Evolutionary conservation across 2,329 filamentous ascomycete species (phyloP), one percentile per base, ranked within the genome.

Genomic region (Mycocentrospora acerina): DNA sequence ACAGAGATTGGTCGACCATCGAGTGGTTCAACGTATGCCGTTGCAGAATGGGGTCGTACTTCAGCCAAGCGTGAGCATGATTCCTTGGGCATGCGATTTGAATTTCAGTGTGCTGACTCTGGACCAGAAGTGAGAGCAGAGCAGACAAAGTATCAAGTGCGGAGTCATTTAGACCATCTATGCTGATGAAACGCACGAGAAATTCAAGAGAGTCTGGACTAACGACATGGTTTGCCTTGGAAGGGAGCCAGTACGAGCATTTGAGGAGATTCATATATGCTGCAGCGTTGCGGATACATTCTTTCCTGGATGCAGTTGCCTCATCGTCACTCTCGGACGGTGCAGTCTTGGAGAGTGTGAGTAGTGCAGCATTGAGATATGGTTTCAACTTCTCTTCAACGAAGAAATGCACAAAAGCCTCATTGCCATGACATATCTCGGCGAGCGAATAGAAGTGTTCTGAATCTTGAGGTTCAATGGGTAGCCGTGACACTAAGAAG

Each of bases 171-270:
- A 64, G n/a, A 4, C 29, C 43, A 5, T 57, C 42, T 8, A 33
- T 24, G 7, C 56, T 55, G 25, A 63, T 17, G 12, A 59, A 56
- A 12, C 33, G 28, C 12, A 57, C 37, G 5, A 67, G 36, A 7
- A 50, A 9, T 11, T 42, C 24, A 8, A 57, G 28, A 11, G 48
- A 36, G n/a, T 37, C 32, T 2, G 45, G 42, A 12, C 42, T 44
- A 10, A 64, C 38, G 22, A 54, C 49, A 26, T 64, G 59, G 11
- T 42, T 31, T 17, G 39, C 37, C 7, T 42, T 35, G 2, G 35
- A 24, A 3, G 60, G 51, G 5, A 62, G 47, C 61, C 59, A 65
- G 35, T 55, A 64, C 3, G 57, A 65, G 40, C 51, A 54, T 37
- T 60, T 61, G 16, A 66, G 39, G 24, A 66, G 62, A 5, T 35